Percentiles rank a stretch among this genome's conserved stretches.
phyloP scores from a whole-genome alignment of 1,139 yeast species.

The Protomyces inouyei region DNA sequence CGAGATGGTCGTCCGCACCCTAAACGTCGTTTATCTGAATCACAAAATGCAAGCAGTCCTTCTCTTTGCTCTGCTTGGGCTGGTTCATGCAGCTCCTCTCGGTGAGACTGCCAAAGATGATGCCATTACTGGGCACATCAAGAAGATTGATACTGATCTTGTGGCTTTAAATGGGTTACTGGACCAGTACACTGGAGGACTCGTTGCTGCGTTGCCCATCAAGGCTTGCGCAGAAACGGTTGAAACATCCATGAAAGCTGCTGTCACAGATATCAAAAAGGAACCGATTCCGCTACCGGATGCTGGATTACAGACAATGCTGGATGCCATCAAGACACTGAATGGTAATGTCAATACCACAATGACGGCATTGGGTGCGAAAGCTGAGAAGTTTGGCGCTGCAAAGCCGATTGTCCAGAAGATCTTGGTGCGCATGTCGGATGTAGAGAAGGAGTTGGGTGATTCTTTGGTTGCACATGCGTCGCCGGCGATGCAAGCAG shows the following conservation, averaged over 20 bases:
- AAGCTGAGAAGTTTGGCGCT: neutral
- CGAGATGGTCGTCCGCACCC: neutral
- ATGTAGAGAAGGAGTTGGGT: neutral
- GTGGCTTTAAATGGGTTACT: neutral
- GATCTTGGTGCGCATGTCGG: neutral
- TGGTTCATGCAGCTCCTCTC: neutral
- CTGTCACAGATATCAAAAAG: conserved; percentile 8
- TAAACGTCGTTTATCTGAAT: neutral
- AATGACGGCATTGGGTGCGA: neutral
- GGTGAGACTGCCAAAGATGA: neutral
- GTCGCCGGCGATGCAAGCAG: neutral
- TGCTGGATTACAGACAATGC: conserved; percentile 1
- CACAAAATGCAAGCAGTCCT: neutral
- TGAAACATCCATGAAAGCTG: conserved; percentile 8
- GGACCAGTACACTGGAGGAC: conserved; percentile 9
- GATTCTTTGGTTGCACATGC: neutral
- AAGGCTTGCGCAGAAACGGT: neutral
- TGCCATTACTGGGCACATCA: neutral
- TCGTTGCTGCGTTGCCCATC: conserved; percentile 9
- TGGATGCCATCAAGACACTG: conserved; percentile 4
- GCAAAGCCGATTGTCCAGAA: conserved; percentile 6
- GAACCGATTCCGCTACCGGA: conserved; percentile 15
- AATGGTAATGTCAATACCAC: conserved; percentile 6
- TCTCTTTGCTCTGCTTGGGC: neutral
- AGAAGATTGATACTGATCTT: neutral